Evolutionary conservation across 495 filamentous ascomycete genomes (phyloP).

Genomic region (Tuber microsphaerosporum): DNA sequence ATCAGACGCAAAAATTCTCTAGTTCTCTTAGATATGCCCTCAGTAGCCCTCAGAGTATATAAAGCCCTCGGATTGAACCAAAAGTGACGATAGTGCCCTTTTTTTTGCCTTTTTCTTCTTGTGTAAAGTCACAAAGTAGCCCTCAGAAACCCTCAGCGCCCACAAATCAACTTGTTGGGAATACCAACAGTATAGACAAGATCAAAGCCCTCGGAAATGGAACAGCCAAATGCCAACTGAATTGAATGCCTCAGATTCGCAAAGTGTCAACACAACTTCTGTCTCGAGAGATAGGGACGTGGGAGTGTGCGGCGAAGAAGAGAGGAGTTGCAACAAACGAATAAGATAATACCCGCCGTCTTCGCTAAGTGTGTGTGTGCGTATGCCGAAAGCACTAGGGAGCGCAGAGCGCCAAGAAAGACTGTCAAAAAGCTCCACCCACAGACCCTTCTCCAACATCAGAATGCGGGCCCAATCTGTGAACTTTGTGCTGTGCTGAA

Average conservation of each 20-base stretch:
- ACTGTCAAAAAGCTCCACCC: background rate
- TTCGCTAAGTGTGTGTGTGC: background rate
- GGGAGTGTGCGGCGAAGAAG: slow-evolving; percentile 20
- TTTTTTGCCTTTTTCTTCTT: background rate
- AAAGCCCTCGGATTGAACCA: slow-evolving; percentile 34
- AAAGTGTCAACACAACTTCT: slow-evolving; percentile 37
- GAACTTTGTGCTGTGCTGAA: background rate
- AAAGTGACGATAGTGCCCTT: background rate
- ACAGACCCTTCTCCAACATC: background rate
- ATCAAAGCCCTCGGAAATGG: slow-evolving; percentile 36
- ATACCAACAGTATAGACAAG: slow-evolving; percentile 22
- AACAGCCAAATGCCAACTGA: slow-evolving; percentile 38
- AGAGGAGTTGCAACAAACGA: background rate
- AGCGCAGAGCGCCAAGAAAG: slow-evolving; percentile 22
- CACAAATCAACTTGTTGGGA: slow-evolving; percentile 27
- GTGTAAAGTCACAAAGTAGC: slow-evolving; percentile 23
- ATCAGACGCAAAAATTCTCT: slow-evolving; percentile 20
- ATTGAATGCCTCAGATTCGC: slow-evolving; percentile 37
- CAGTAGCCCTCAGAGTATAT: slow-evolving; percentile 14
- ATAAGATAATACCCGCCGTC: background rate
- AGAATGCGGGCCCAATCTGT: background rate
- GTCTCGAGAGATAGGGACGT: slow-evolving; percentile 25
- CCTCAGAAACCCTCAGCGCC: slow-evolving; percentile 40
- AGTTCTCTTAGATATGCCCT: slow-evolving; percentile 12
- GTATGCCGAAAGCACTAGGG: slow-evolving; percentile 4